Percentiles rank a stretch among this genome's conserved stretches.
These are phyloP conservation scores for Aspergillaceae sp. DNA, from an alignment of 2,329 filamentous ascomycete species.

Conservation along the genomic window DNA sequence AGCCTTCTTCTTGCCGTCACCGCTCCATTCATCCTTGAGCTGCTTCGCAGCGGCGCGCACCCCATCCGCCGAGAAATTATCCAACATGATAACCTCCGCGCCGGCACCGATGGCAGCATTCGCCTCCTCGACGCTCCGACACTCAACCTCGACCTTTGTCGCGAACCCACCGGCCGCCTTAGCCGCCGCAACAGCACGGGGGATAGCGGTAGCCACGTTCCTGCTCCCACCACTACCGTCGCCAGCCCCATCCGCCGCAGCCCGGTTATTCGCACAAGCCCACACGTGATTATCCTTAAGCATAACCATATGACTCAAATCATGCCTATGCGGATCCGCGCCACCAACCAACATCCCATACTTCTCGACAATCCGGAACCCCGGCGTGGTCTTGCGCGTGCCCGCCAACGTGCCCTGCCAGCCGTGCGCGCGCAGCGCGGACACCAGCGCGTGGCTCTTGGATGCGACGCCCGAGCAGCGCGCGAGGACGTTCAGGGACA, in stretches of 20 bases:
- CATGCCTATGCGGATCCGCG: slow-evolving; percentile 83
- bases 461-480: slow-evolving; percentile 87
- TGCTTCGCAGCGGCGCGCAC: slow-evolving; percentile 65
- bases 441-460: slow-evolving; percentile 41
- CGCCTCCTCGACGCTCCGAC: slow-evolving; percentile 77
- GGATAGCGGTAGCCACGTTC: slow-evolving; percentile 55
- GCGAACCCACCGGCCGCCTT: slow-evolving; percentile 79
- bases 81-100: slow-evolving; percentile 93
- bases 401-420: slow-evolving; percentile 82
- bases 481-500: slow-evolving; percentile 82
- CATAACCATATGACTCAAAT: slow-evolving; percentile 94
- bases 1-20: slow-evolving; percentile 46
- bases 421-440: slow-evolving; percentile 51
- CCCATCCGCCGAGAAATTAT: slow-evolving; percentile 80
- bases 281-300: slow-evolving; percentile 98
- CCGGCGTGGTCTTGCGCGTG: slow-evolving; percentile 93
- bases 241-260: slow-evolving; percentile 14
- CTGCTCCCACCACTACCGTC: slow-evolving; percentile 13
- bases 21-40: slow-evolving; percentile 72
- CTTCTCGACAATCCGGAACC: slow-evolving; percentile 92
- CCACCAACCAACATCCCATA: slow-evolving; percentile 95
- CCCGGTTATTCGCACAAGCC: slow-evolving; percentile 55
- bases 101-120: slow-evolving; percentile 85
- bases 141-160: slow-evolving; percentile 93
- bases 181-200: slow-evolving; percentile 73